Evolutionary conservation across 2,329 filamentous ascomycete genomes (phyloP).

Genomic region (Helotiales sp.): DNA sequence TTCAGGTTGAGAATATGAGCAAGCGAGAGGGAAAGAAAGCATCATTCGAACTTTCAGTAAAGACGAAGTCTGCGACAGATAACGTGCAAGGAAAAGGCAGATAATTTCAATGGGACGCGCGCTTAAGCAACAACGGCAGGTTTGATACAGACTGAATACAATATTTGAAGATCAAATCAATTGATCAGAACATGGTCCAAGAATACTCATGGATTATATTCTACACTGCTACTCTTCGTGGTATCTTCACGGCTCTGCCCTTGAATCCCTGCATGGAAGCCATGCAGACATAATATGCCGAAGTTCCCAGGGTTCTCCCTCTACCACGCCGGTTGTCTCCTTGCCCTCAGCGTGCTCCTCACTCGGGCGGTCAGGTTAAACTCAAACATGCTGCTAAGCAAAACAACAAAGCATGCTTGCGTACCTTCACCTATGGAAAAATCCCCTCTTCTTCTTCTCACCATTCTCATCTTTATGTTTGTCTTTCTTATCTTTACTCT

Average conservation of each 20-base stretch:
- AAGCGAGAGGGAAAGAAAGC: too few relatives aligned
- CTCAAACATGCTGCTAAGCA: background rate
- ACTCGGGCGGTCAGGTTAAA: background rate
- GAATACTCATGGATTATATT: background rate
- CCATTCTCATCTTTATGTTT: slow-evolving; percentile 23
- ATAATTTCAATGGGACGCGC: too few relatives aligned
- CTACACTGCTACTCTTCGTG: background rate
- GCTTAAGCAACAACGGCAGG: too few relatives aligned
- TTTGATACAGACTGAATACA: too few relatives aligned
- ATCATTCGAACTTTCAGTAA: too few relatives aligned
- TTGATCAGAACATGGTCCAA: background rate
- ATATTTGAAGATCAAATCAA: background rate
- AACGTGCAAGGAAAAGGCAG: too few relatives aligned
- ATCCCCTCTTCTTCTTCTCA: slow-evolving; percentile 61
- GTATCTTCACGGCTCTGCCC: background rate
- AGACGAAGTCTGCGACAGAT: too few relatives aligned
- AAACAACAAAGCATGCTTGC: slow-evolving; percentile 8
- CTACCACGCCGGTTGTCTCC: too few relatives aligned
- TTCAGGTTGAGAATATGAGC: too few relatives aligned
- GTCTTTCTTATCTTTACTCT: slow-evolving; percentile 51
- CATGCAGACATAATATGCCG: background rate
- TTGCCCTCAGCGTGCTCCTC: too few relatives aligned
- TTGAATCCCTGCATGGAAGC: background rate
- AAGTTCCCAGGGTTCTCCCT: too few relatives aligned
- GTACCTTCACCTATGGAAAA: slow-evolving; percentile 52